Base-by-base conservation (phyloP, 805 yeast genomes). In the Metschnikowia peoriensis region DNA sequence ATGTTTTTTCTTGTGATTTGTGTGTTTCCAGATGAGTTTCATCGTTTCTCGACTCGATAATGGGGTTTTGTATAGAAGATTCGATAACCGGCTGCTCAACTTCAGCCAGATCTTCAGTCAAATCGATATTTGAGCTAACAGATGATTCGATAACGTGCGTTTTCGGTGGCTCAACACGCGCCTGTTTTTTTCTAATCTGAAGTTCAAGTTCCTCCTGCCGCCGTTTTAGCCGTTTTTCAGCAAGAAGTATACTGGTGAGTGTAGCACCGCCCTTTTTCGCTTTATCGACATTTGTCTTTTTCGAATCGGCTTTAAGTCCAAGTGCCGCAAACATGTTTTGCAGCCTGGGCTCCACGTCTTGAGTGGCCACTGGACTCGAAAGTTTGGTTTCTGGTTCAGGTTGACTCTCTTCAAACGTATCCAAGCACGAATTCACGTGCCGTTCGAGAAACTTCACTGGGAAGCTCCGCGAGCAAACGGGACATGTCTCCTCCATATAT, bases 401-500 rank as follows among this genome's bases (percentile, higher is more conserved):
- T 15, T 42, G 12, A 9, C n/a, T 48, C 15, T 22, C 48, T 29
- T 66, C 72, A 16, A 59, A 65, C 6, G 61, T 60, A 50, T 75
- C 79, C 49, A 75, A 63, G 50, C 79, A 75, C 14, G 61, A 48
- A 49, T 75, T 75, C 12, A 73, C 79, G 50, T 75, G 79, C 22
- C 70, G 58, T 55, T 73, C 78, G 7, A 74, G 61, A 16, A 66
- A 58, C 6, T 50, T 50, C 6, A 49, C 49, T 2, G 66, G 59
- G 34, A 72, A 62, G 6, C 27, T 32, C 50, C 64, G 62, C 40
- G 56, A 53, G 53, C 79, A 75, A 17, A 75, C 63, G 12, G 79
- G 79, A 53, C 79, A 75, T 38, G 49, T 41, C 22, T 61, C 59
- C 44, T 46, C 47, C 53, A 50, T 50, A 15, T 11, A 28, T 34